phyloP scores from a whole-genome alignment of 2,329 filamentous ascomycete genomes.

The Neonectria ditissima region DNA sequence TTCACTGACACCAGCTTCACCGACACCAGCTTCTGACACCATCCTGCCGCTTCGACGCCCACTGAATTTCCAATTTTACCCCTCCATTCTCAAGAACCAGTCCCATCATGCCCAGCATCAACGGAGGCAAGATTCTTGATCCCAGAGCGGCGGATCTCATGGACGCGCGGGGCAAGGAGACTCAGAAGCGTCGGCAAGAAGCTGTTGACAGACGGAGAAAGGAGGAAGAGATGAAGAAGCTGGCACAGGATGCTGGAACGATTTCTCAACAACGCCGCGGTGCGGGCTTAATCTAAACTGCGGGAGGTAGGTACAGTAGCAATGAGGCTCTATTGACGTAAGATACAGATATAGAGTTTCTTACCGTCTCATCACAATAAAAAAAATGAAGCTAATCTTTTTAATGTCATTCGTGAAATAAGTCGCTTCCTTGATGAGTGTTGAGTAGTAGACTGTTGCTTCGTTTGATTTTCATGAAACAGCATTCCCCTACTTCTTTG shows the following conservation, averaged over 20 bases:
- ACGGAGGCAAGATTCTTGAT: slow-evolving; percentile 18
- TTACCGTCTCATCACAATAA: background rate
- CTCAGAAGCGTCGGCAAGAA: slow-evolving; percentile 10
- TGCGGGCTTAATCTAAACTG: slow-evolving; percentile 3
- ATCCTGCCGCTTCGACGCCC: background rate
- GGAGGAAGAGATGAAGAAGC: slow-evolving; percentile 7
- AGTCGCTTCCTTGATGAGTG: background rate
- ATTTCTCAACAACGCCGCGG: slow-evolving; percentile 11
- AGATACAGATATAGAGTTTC: background rate
- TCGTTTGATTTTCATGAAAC: no score
- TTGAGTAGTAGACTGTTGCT: no score
- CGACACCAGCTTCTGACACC: background rate
- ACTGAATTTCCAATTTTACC: background rate
- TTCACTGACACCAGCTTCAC: background rate
- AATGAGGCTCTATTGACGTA: background rate
- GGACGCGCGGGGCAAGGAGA: background rate
- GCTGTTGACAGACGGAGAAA: slow-evolving; percentile 9
- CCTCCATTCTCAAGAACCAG: background rate
- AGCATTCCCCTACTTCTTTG: no score
- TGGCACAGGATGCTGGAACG: slow-evolving; percentile 7
- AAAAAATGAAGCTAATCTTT: background rate
- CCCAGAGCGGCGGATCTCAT: background rate
- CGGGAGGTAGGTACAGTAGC: background rate
- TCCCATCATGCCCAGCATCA: slow-evolving; percentile 5
- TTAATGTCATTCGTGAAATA: background rate